Percentiles rank a stretch among this genome's conserved stretches.
Evolutionary conservation across 176 grass and related monocot species (phyloP).

Genomic region (Phoenix roebelenii): DNA sequence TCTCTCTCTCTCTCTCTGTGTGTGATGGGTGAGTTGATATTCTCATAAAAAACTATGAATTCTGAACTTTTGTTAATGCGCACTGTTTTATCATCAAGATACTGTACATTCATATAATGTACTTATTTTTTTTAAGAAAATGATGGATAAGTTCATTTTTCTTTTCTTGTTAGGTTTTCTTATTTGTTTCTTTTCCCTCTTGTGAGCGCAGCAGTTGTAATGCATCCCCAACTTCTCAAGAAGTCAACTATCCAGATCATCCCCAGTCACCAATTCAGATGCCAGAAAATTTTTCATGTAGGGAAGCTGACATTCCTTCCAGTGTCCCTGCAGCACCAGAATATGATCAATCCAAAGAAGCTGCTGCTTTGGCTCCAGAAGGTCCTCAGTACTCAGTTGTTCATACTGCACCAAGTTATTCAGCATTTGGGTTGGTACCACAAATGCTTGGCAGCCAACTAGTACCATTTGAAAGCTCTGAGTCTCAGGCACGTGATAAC

Average conservation of each 20-base stretch:
- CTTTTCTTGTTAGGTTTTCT: background rate
- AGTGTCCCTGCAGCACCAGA: conserved; percentile 13
- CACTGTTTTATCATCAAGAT: too few species aligned
- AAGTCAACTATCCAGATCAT: conserved; percentile 10
- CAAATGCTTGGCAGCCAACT: conserved; percentile 35
- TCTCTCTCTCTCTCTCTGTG: too few species aligned
- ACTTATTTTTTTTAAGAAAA: too few species aligned
- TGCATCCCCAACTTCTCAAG: conserved; percentile 26
- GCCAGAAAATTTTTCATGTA: conserved; percentile 21
- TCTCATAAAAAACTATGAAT: too few species aligned
- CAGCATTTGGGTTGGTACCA: conserved; percentile 32
- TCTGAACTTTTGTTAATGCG: too few species aligned
- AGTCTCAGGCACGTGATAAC: conserved; percentile 30
- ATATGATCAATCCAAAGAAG: conserved; percentile 29
- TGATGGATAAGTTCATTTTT: too few species aligned
- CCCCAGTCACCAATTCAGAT: conserved; percentile 26
- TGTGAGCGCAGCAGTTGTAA: conserved; percentile 27
- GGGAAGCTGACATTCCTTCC: conserved; percentile 15
- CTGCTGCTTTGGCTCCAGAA: conserved; percentile 22
- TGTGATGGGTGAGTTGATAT: too few species aligned
- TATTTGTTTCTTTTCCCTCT: conserved; percentile 25
- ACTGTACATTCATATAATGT: too few species aligned
- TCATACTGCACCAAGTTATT: conserved; percentile 26
- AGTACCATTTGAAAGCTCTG: conserved; percentile 44
- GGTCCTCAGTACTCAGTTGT: conserved; percentile 27